Conservation (phyloP, 2,329 filamentous ascomycete species). For the Aspergillus sp. region DNA sequence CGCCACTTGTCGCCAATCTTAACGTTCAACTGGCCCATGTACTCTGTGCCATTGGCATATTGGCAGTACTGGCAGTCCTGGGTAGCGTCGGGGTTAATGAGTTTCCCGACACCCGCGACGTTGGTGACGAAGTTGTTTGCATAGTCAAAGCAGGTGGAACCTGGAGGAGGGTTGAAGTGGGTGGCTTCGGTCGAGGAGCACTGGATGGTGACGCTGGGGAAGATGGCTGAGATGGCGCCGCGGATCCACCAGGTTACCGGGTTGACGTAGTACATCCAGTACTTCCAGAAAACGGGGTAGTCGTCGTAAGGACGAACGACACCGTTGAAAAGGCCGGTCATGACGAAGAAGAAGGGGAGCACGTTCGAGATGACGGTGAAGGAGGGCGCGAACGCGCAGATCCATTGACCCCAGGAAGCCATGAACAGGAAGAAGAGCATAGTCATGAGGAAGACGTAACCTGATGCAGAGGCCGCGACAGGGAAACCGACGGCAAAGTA, state of each 20-base stretch:
- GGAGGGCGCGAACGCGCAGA: slow-evolving; percentile 75
- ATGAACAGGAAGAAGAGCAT: slow-evolving; percentile 77
- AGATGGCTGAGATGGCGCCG: slow-evolving; percentile 65
- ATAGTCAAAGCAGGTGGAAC: slow-evolving; percentile 65
- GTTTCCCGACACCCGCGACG: slow-evolving; percentile 56
- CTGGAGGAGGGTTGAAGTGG: slow-evolving; percentile 64
- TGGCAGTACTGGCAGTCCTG: slow-evolving; percentile 69
- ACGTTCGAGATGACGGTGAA: slow-evolving; percentile 77
- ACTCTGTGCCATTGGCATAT: slow-evolving; percentile 65
- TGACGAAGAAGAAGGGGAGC: slow-evolving; percentile 78
- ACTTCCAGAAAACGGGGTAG: slow-evolving; percentile 70
- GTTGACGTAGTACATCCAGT: slow-evolving; percentile 70
- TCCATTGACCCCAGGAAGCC: slow-evolving; percentile 78
- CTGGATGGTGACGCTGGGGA: slow-evolving; percentile 52
- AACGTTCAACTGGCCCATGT: slow-evolving; percentile 61
- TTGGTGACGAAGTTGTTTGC: slow-evolving; percentile 58
- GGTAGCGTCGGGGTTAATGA: slow-evolving; percentile 61
- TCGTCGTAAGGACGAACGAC: slow-evolving; percentile 67
- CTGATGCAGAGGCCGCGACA: slow-evolving; percentile 61
- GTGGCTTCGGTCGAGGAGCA: slow-evolving; percentile 61
- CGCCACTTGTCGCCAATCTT: slow-evolving; percentile 65
- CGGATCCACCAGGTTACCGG: slow-evolving; percentile 71
- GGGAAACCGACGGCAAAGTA: slow-evolving; percentile 75
- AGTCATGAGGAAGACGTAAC: slow-evolving; percentile 77
- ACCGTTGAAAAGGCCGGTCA: slow-evolving; percentile 75